A percentile compares a stretch with the other conserved stretches of the same genome.
Conservation (phyloP, 1,284 basidiomycete genomes). For the Cutaneotrichosporon spelunceum region DNA sequence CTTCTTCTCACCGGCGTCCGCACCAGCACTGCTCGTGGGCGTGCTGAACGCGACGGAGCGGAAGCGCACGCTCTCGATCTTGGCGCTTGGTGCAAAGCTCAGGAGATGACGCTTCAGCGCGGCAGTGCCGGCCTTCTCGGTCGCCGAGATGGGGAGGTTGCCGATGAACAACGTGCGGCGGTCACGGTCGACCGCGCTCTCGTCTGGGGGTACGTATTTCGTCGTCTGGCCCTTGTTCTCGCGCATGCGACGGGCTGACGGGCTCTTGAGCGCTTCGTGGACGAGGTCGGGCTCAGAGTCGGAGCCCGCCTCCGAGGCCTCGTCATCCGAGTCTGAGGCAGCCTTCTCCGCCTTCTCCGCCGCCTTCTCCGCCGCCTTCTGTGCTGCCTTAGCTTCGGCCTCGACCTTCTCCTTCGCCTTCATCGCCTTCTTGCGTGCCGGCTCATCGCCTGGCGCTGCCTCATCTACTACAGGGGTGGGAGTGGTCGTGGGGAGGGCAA, state of each 20-base stretch:
- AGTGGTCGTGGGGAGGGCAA: conserved; percentile 24
- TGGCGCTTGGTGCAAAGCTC: conserved; percentile 63
- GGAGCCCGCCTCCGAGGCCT: conserved; percentile 31
- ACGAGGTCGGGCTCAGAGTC: conserved; percentile 35
- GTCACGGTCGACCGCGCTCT: conserved; percentile 68
- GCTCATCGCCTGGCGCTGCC: conserved; percentile 10
- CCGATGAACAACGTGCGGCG: conserved; percentile 89
- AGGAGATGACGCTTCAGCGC: conserved; percentile 60
- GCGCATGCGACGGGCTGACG: conserved; percentile 20
- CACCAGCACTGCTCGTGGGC: conserved; percentile 65
- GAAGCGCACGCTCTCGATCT: conserved; percentile 83
- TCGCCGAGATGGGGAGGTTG: conserved; percentile 74
- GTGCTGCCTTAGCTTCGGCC: not conserved
- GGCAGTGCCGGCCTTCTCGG: conserved; percentile 55
- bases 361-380: conserved; percentile 20
- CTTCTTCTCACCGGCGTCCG: conserved; percentile 52
- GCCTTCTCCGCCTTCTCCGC: conserved; percentile 5
- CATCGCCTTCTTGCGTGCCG: conserved; percentile 10
- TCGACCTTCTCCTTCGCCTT: conserved; percentile 10
- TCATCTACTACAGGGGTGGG: conserved; percentile 14
- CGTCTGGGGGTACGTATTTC: conserved; percentile 60
- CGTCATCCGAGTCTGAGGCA: not conserved
- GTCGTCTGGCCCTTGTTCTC: conserved; percentile 29
- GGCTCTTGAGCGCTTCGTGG: conserved; percentile 47
- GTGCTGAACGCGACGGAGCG: conserved; percentile 81